Percentiles rank a stretch among this genome's conserved stretches.
Conservation (phyloP, 1,284 basidiomycete genomes). For the Anthracocystis walkeri region DNA sequence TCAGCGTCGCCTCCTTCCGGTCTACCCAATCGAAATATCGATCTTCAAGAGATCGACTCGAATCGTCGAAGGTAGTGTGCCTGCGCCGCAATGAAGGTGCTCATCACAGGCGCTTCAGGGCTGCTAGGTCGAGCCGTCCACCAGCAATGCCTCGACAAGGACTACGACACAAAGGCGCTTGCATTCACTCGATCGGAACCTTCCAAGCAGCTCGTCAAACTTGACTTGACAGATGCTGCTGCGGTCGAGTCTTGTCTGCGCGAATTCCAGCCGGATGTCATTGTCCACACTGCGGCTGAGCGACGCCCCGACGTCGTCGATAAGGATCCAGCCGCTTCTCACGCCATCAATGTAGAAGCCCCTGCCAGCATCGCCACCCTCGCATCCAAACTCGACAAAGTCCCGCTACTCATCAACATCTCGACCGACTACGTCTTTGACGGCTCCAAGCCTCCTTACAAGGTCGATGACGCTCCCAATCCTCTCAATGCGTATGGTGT, state of each 20-base stretch:
- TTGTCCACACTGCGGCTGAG: constrained; percentile 73
- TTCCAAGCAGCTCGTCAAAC: constrained; percentile 66
- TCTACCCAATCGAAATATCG: not conserved
- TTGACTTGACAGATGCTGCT: constrained; percentile 71
- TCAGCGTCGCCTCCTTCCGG: constrained; percentile 3
- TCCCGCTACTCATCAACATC: constrained; percentile 71
- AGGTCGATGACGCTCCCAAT: constrained; percentile 70
- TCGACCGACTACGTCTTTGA: constrained; percentile 71
- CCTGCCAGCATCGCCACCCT: constrained; percentile 69
- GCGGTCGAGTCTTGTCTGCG: constrained; percentile 70
- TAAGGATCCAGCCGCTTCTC: constrained; percentile 71
- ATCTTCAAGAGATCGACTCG: not conserved
- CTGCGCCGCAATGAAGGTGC: constrained; percentile 61
- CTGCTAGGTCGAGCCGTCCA: constrained; percentile 72
- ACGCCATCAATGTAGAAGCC: constrained; percentile 72
- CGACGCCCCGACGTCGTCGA: constrained; percentile 69
- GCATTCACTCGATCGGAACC: constrained; percentile 71
- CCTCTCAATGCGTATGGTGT: constrained; percentile 72
- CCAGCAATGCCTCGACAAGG: constrained; percentile 33
- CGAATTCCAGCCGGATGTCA: constrained; percentile 69
- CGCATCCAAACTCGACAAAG: constrained; percentile 54
- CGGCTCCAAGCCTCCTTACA: constrained; percentile 71
- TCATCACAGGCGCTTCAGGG: constrained; percentile 72
- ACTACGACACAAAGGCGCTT: constrained; percentile 62
- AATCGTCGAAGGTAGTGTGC: not conserved